Base-by-base conservation (phyloP, 768 basidiomycete genomes). In the Calocybe gangraenosa region DNA sequence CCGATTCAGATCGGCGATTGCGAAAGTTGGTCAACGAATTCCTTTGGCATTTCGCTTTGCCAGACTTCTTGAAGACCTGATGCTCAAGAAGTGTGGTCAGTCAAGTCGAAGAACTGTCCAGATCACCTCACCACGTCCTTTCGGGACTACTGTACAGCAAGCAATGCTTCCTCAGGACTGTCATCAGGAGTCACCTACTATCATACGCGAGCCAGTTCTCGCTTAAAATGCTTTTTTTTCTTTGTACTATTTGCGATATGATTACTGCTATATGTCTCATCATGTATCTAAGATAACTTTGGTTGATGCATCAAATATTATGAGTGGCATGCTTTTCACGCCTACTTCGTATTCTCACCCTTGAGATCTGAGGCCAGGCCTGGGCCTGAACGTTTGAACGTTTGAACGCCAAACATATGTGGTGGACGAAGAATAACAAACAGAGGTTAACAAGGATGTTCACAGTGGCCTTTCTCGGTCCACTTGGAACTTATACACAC, bases 401-500 rank as follows among this genome's bases (percentile, higher is more conserved):
- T n/a, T n/a, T n/a, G n/a, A n/a, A n/a, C n/a, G n/a, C n/a, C n/a
- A n/a, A n/a, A n/a, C 25, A 28, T 28, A 11, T 28, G 6, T 28
- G 25, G 11, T 28, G 25, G 25, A 6, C 5, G 25, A 6, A 11
- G 5, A 11, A 6, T 28, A 11, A 28, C 25, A 28, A 28, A 28
- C 5, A 11, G 11, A 28, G 25, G 25, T 28, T 6, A 5, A 28
- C 20, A n/a, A 41, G 34, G 32, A 41, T 48, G 36, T 42, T 47
- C 23, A 53, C 18, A 54, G 65, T 87, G 17, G 76, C 78, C 40
- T 76, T 79, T 57, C 66, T 87, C 33, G 85, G 85, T 7, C 85
- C 85, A 21, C 64, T 72, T 36, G 85, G 85, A 22, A 87, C 85
- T 28, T 86, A 85, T 58, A 75, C 84, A 20, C 84, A 87, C 50